Conservation (phyloP, 805 yeast genomes). For the Candida coleopterorum region DNA sequence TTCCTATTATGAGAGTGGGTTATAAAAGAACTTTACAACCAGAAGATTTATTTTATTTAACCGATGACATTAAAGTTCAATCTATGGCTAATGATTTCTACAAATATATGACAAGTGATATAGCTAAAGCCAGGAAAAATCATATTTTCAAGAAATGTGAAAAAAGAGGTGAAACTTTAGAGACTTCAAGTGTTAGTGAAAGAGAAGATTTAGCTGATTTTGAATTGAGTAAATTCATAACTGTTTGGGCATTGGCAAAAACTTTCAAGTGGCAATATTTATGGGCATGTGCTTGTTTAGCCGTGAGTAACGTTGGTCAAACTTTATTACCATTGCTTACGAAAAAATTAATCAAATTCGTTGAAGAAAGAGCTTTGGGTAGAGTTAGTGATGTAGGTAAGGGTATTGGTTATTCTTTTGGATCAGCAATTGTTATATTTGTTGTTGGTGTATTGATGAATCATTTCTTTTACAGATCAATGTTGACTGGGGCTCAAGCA, state of each 20-base stretch:
- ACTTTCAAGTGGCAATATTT: conserved; percentile 29
- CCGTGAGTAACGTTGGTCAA: conserved; percentile 20
- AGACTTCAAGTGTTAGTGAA: conserved; percentile 16
- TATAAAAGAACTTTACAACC: conserved; percentile 68
- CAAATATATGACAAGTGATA: conserved; percentile 15
- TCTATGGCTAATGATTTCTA: conserved; percentile 25
- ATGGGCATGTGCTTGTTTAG: conserved; percentile 26
- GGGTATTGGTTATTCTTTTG: conserved; percentile 40
- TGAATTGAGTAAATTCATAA: conserved; percentile 19
- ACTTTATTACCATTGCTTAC: conserved; percentile 33
- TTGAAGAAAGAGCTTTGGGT: conserved; percentile 24
- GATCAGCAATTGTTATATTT: conserved; percentile 27
- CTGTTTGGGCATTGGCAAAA: conserved; percentile 20
- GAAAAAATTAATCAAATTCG: conserved; percentile 33
- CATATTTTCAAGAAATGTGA: conserved; percentile 22
- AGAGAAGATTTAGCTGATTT: conserved; percentile 30
- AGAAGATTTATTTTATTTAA: conserved; percentile 48
- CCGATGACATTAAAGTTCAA: conserved; percentile 32
- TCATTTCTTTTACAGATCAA: conserved; percentile 58
- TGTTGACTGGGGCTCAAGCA: conserved; percentile 63
- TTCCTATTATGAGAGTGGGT: conserved; percentile 59
- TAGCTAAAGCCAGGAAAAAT: conserved; percentile 18
- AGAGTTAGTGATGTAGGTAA: conserved; percentile 21
- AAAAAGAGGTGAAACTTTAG: conserved; percentile 21
- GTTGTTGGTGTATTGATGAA: conserved; percentile 40